Evolutionary conservation across 345 rosid species (phyloP).

Genomic region (Pugionium cornutum): DNA sequence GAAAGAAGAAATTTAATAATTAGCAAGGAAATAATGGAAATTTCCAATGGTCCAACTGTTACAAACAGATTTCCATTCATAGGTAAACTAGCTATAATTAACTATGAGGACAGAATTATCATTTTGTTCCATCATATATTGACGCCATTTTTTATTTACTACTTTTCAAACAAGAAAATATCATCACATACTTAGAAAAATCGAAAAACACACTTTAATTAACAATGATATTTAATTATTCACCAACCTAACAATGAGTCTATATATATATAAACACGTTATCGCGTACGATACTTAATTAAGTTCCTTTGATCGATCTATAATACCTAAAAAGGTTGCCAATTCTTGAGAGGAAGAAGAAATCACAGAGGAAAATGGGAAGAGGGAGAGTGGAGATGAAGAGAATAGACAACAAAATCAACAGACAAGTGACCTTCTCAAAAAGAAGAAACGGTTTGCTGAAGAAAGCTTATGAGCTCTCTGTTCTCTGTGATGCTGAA

Average conservation of each 20-base stretch:
- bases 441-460: slow-evolving; percentile 74
- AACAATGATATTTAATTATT: not conserved
- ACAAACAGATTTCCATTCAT: slow-evolving; percentile 27
- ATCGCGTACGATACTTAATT: slow-evolving; percentile 22
- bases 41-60: slow-evolving; percentile 23
- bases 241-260: not conserved
- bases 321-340: not conserved
- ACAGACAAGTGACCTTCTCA: slow-evolving; percentile 76
- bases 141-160: slow-evolving; percentile 4
- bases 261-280: not conserved
- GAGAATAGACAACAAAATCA: slow-evolving; percentile 90
- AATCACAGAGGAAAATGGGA: slow-evolving; percentile 54
- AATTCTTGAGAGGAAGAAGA: slow-evolving; percentile 12
- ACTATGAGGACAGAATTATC: slow-evolving; percentile 26
- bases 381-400: slow-evolving; percentile 88
- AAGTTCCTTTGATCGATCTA: slow-evolving; percentile 33
- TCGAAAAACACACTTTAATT: slow-evolving; percentile 1
- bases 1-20: not conserved
- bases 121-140: slow-evolving; percentile 29
- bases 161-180: not conserved
- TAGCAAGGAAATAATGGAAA: slow-evolving; percentile 7
- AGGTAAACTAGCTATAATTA: slow-evolving; percentile 34
- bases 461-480: slow-evolving; percentile 85
- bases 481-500: slow-evolving; percentile 53
- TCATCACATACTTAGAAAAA: too few relatives aligned